Conservation (phyloP, 768 basidiomycete genomes). For the Lactarius quietus region DNA sequence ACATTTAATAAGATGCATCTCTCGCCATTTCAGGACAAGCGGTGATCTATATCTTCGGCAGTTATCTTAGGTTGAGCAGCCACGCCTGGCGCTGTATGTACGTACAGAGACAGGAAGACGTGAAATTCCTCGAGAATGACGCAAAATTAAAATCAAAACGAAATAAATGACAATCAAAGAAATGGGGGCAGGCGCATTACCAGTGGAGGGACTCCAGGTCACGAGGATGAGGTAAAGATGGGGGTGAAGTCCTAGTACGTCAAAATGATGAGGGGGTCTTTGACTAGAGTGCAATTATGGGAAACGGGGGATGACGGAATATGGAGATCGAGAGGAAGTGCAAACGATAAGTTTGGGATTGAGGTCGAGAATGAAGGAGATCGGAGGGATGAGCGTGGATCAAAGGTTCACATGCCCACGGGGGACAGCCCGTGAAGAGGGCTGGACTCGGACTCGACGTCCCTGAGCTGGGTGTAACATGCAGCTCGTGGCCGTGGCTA, state of each 20-base stretch:
- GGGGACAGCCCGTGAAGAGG: not conserved
- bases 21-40: constrained; percentile 17
- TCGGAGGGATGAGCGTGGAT: constrained; percentile 22
- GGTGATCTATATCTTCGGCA: constrained; percentile 24
- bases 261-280: constrained; percentile 9
- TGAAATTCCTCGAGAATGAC: constrained; percentile 5
- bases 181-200: constrained; percentile 6
- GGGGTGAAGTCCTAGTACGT: constrained; percentile 15
- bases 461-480: not conserved
- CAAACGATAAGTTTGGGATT: not conserved
- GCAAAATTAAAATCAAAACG: constrained; percentile 2
- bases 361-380: constrained; percentile 21
- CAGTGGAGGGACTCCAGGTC: not conserved
- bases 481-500: constrained; percentile 4
- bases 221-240: constrained; percentile 12
- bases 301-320: constrained; percentile 15
- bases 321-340: not conserved
- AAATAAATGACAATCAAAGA: not conserved
- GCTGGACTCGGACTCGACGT: constrained; percentile 18
- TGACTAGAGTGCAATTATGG: constrained; percentile 9
- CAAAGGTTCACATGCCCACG: not conserved
- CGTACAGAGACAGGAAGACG: constrained; percentile 13
- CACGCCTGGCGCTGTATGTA: constrained; percentile 13
- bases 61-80: constrained; percentile 20
- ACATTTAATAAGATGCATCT: constrained; percentile 11